Conservation (phyloP, 768 basidiomycete genomes). For the Gloeophyllum trabeum region DNA sequence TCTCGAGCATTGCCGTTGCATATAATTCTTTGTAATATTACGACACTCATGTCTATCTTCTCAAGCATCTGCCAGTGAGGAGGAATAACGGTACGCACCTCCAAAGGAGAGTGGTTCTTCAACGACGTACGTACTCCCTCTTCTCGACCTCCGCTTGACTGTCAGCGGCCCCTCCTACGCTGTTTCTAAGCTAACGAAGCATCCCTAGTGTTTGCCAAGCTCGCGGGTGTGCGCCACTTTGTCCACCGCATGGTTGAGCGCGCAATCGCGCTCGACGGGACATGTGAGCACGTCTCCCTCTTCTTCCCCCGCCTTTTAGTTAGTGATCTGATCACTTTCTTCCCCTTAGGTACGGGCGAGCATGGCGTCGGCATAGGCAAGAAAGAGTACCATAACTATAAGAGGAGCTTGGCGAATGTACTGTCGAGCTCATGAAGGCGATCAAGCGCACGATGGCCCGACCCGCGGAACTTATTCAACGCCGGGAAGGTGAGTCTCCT, state of each 20-base stretch:
- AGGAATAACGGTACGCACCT: no score
- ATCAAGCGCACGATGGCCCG: conserved; percentile 67
- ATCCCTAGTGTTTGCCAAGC: conserved; percentile 13
- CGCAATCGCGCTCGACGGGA: conserved; percentile 63
- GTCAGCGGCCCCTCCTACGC: no score
- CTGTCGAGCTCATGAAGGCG: conserved; percentile 74
- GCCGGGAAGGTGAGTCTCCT: conserved; percentile 68
- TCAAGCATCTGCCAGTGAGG: no score
- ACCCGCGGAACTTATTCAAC: conserved; percentile 71
- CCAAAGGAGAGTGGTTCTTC: conserved; percentile 84
- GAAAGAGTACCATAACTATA: conserved; percentile 67
- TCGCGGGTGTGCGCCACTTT: conserved; percentile 17
- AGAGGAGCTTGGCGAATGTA: conserved; percentile 73
- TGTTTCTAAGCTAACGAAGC: conserved; percentile 13
- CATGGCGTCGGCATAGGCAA: conserved; percentile 88
- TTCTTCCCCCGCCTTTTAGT: neutral
- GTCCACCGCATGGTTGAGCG: conserved; percentile 55
- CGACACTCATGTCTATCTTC: no score
- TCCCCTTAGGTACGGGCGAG: conserved; percentile 76
- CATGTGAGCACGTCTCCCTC: conserved; percentile 38
- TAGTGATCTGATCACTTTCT: conserved; percentile 1
- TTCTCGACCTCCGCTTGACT: neutral
- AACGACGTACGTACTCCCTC: conserved; percentile 44
- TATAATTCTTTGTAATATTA: no score
- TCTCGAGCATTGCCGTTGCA: no score